Percentiles rank a stretch among this genome's conserved stretches.
Conservation (phyloP, 305 asterid genomes). For the Rubia peregrina region DNA sequence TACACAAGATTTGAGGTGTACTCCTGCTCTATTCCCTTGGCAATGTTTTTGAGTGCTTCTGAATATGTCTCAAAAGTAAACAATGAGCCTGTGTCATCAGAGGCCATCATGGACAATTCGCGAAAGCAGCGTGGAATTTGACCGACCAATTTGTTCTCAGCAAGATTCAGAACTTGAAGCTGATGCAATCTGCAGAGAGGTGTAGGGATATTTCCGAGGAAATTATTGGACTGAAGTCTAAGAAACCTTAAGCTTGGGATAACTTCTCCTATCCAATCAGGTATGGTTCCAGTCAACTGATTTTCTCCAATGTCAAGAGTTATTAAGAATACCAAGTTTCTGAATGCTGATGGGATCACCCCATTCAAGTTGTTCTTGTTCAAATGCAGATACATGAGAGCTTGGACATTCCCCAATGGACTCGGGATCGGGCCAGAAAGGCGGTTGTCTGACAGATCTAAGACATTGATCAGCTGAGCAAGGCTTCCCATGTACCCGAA, state of each 20-base stretch:
- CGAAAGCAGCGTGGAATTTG: background rate
- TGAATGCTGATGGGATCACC: background rate
- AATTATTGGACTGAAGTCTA: slow-evolving; percentile 3
- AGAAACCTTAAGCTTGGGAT: background rate
- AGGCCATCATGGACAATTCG: slow-evolving; percentile 1
- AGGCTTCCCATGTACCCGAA: background rate
- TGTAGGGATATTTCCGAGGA: background rate
- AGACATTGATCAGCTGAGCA: background rate
- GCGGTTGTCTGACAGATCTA: slow-evolving; percentile 14
- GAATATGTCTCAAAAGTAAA: background rate
- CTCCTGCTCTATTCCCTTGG: background rate
- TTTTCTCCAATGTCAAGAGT: slow-evolving; percentile 1
- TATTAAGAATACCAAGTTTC: background rate
- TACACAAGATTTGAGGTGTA: background rate
- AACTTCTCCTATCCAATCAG: background rate
- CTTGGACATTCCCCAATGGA: background rate
- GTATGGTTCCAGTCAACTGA: background rate
- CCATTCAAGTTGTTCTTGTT: background rate
- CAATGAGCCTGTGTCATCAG: background rate
- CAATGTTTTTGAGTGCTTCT: background rate
- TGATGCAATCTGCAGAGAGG: background rate
- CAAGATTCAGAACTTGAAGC: background rate
- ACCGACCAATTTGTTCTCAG: slow-evolving; percentile 1
- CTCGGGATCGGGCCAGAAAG: slow-evolving; percentile 21
- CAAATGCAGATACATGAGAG: slow-evolving; percentile 2